phyloP scores from a whole-genome alignment of 495 filamentous ascomycete species.

The Hypoxylon intermedium region DNA sequence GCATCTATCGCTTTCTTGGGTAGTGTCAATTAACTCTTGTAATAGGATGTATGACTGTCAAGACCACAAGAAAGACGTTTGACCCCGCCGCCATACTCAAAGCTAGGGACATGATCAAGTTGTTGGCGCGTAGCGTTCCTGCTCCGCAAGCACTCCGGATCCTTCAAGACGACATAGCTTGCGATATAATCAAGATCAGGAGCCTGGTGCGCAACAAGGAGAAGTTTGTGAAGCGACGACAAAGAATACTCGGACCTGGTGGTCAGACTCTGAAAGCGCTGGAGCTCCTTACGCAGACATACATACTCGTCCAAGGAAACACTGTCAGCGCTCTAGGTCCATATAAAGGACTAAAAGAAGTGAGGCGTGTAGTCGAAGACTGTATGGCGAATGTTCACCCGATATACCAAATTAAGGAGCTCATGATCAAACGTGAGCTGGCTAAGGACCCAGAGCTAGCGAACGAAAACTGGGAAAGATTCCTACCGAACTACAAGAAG shows the following conservation, averaged over 20 bases:
- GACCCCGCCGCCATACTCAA: constrained; percentile 96
- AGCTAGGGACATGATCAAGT: constrained; percentile 90
- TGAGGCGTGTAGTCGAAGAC: constrained; percentile 88
- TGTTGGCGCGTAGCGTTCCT: constrained; percentile 89
- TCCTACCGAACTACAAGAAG: constrained; percentile 98
- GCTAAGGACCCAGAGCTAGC: constrained; percentile 89
- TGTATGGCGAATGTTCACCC: constrained; percentile 93
- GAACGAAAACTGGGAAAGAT: constrained; percentile 92
- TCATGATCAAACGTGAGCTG: constrained; percentile 99
- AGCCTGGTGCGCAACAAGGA: constrained; percentile 93
- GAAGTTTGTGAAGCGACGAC: constrained; percentile 93
- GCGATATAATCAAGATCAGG: constrained; percentile 92
- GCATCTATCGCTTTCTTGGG: neutral
- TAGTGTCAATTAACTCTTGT: neutral
- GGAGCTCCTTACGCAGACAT: constrained; percentile 91
- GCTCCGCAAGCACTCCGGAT: constrained; percentile 93
- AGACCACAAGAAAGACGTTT: constrained; percentile 92
- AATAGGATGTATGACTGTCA: constrained; percentile 80
- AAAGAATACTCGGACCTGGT: constrained; percentile 78
- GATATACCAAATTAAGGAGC: constrained; percentile 95
- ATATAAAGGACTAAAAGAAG: constrained; percentile 92
- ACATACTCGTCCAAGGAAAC: constrained; percentile 97
- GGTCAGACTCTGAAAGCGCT: constrained; percentile 83
- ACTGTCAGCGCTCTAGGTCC: constrained; percentile 91
- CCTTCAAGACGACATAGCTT: constrained; percentile 85